phyloP scores from a whole-genome alignment of 129 eudicot species.

The Flaveria sonorensis region DNA sequence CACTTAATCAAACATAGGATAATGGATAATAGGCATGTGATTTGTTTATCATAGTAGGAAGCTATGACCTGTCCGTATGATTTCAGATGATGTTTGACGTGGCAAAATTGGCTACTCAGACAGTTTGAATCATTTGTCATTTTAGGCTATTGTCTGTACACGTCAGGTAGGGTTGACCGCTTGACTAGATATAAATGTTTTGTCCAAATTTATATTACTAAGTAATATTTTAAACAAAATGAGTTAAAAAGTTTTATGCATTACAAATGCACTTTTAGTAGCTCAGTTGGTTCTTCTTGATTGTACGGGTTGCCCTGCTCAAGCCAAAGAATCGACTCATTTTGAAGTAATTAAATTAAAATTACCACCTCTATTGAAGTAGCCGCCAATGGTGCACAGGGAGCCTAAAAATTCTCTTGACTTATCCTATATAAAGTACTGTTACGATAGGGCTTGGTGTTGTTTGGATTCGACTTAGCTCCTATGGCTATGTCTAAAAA shows the following conservation, averaged over 20 bases:
- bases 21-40: too few relatives aligned
- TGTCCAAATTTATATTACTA: too few relatives aligned
- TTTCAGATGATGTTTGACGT: too few relatives aligned
- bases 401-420: not conserved
- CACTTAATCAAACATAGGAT: too few relatives aligned
- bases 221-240: not conserved
- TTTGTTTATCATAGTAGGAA: too few relatives aligned
- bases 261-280: not conserved
- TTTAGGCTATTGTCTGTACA: too few relatives aligned
- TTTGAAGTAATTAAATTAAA: not conserved
- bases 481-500: not conserved
- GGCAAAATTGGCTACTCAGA: too few relatives aligned
- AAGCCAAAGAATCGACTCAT: not conserved
- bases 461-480: not conserved
- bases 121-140: too few relatives aligned
- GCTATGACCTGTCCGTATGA: too few relatives aligned
- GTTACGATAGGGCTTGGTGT: not conserved
- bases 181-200: not conserved
- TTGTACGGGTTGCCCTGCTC: not conserved
- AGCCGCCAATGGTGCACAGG: too few relatives aligned
- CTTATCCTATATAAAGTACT: not conserved
- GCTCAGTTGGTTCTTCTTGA: not conserved
- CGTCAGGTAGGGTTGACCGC: not conserved
- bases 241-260: not conserved
- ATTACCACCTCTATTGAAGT: too few relatives aligned